Evolutionary conservation across 2,329 filamentous ascomycete species (phyloP).

Genomic region (Pestalotiopsis sp.): DNA sequence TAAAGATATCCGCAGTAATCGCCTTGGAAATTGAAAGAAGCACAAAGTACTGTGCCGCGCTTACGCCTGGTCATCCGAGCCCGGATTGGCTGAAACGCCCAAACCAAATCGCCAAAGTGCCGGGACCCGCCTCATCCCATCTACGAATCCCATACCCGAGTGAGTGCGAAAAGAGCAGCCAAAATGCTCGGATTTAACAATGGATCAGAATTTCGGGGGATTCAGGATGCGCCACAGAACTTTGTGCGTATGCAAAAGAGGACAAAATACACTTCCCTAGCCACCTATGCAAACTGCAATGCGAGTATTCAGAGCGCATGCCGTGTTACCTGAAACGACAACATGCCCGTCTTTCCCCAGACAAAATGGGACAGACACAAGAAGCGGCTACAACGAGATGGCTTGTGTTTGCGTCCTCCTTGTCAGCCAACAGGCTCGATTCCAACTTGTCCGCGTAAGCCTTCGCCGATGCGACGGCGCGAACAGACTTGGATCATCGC

Average conservation of each 20-base stretch:
- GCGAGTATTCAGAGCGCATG: neutral
- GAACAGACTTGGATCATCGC: neutral
- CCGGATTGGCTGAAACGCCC: neutral
- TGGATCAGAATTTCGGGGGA: neutral
- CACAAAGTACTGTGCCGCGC: neutral
- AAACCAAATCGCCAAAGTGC: neutral
- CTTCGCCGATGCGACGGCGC: neutral
- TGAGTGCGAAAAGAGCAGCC: neutral
- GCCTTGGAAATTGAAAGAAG: neutral
- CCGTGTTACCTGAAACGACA: neutral
- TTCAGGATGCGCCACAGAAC: neutral
- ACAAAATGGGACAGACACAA: neutral
- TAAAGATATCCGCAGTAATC: neutral
- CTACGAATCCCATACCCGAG: neutral
- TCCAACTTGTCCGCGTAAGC: neutral
- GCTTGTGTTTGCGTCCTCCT: neutral
- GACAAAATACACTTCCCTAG: neutral
- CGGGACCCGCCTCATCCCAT: neutral
- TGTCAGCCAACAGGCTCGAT: neutral
- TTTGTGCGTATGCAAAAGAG: neutral
- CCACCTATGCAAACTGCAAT: neutral
- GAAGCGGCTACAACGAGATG: neutral
- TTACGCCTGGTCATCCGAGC: neutral
- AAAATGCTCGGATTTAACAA: neutral
- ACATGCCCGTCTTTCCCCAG: neutral